These are phyloP conservation scores for Neurospora sp. DNA, from an alignment of 495 filamentous ascomycete genomes.

Conservation along the genomic window DNA sequence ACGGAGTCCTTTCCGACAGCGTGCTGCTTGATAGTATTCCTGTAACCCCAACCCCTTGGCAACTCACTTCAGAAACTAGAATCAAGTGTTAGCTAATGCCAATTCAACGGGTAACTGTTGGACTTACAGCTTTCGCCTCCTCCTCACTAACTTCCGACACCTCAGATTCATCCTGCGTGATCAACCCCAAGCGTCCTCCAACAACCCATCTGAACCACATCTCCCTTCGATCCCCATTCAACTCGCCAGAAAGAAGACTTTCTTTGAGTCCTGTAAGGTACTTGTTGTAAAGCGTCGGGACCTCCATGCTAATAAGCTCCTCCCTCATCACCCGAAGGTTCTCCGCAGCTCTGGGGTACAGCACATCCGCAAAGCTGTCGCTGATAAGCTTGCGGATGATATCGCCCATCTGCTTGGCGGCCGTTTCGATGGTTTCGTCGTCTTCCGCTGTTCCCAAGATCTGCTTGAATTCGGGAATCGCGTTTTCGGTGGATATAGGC, in stretches of 20 bases:
- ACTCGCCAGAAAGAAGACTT: conserved; percentile 54
- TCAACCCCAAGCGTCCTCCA: conserved; percentile 57
- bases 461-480: conserved; percentile 89
- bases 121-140: conserved; percentile 52
- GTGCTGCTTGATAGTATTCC: not conserved
- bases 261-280: conserved; percentile 62
- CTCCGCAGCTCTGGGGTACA: conserved; percentile 68
- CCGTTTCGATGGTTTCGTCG: conserved; percentile 51
- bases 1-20: not conserved
- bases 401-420: conserved; percentile 59
- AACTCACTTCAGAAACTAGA: not conserved
- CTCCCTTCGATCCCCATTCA: conserved; percentile 74
- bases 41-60: not conserved
- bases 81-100: not conserved
- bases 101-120: not conserved
- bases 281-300: conserved; percentile 67
- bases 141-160: conserved; percentile 53
- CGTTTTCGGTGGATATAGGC: conserved; percentile 66
- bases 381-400: conserved; percentile 61
- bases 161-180: conserved; percentile 51
- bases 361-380: conserved; percentile 61
- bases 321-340: conserved; percentile 67
- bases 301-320: conserved; percentile 64
- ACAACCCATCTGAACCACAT: conserved; percentile 67
- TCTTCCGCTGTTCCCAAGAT: conserved; percentile 53